These are phyloP conservation scores for Neofusicoccum ribis DNA, from an alignment of 2,329 filamentous ascomycete species.

Conservation along the genomic window DNA sequence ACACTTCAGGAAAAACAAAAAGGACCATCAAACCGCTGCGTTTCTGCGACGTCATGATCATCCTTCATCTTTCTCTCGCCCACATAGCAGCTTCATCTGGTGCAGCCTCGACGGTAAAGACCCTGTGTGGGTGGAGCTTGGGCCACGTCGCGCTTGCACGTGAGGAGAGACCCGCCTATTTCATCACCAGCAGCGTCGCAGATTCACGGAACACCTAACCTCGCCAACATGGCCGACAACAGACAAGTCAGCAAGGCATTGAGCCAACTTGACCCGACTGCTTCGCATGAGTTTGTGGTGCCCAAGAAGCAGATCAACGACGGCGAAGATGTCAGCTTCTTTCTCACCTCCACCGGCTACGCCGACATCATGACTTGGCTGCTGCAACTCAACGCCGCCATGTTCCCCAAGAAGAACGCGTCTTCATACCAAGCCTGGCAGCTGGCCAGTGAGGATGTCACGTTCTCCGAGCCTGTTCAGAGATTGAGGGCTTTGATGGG, in stretches of 20 bases:
- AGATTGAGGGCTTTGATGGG: conserved; percentile 67
- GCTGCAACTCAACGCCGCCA: conserved; percentile 82
- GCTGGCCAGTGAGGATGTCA: conserved; percentile 43
- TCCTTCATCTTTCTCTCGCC: neutral
- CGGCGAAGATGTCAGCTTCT: conserved; percentile 75
- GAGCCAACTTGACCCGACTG: conserved; percentile 25
- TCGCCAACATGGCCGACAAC: conserved; percentile 12
- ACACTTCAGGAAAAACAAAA: neutral
- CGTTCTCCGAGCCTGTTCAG: conserved; percentile 59
- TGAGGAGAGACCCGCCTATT: conserved; percentile 8
- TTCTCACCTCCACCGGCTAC: conserved; percentile 80
- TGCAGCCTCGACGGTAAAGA: neutral
- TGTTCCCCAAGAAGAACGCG: conserved; percentile 67
- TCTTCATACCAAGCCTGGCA: conserved; percentile 55
- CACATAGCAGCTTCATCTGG: neutral
- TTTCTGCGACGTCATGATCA: neutral
- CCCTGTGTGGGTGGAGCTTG: conserved; percentile 13
- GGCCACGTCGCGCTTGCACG: conserved; percentile 18
- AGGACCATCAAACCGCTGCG: neutral
- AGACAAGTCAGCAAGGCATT: conserved; percentile 25
- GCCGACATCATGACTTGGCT: conserved; percentile 84
- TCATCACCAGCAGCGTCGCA: conserved; percentile 11
- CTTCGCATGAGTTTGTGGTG: conserved; percentile 54
- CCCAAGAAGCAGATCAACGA: conserved; percentile 85
- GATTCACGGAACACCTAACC: neutral